These are phyloP conservation scores for Pichia rugopelliculosa DNA, from an alignment of 805 yeast genomes.

Conservation along the genomic window DNA sequence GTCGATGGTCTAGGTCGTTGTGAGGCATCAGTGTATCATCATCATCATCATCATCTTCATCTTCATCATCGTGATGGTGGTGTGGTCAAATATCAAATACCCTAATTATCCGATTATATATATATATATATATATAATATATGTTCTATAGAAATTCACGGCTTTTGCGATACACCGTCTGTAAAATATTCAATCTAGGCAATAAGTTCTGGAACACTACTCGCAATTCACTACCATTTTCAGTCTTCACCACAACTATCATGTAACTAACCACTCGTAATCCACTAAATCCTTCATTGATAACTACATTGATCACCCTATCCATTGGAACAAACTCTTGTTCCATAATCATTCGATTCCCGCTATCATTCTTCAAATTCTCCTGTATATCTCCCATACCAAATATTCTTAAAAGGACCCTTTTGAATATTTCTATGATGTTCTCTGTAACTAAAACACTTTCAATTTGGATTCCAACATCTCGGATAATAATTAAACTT, in stretches of 20 bases:
- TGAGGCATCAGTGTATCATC: too few relatives aligned
- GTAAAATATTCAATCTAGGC: constrained; percentile 26
- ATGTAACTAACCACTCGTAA: constrained; percentile 60
- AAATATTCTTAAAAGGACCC: background rate
- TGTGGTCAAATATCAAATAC: constrained; percentile 5
- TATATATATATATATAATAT: too few relatives aligned
- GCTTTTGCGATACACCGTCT: constrained; percentile 21
- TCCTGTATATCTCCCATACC: background rate
- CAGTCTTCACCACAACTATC: constrained; percentile 45
- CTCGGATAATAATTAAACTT: constrained; percentile 37
- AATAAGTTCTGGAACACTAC: constrained; percentile 27
- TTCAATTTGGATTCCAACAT: constrained; percentile 40
- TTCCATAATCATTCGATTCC: constrained; percentile 7
- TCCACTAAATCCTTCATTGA: constrained; percentile 70
- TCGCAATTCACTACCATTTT: constrained; percentile 10
- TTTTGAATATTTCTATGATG: constrained; percentile 3
- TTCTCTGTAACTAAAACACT: constrained; percentile 26
- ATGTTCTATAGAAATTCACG: constrained; percentile 3
- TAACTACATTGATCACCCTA: constrained; percentile 53
- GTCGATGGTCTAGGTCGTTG: too few relatives aligned
- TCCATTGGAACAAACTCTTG: constrained; percentile 48
- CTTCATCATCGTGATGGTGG: too few relatives aligned
- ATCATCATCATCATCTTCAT: too few relatives aligned
- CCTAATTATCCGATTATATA: too few relatives aligned
- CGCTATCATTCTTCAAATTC: background rate